Base-by-base conservation (phyloP, 169 alveolate genomes). In the Plasmodium vivax region DNA sequence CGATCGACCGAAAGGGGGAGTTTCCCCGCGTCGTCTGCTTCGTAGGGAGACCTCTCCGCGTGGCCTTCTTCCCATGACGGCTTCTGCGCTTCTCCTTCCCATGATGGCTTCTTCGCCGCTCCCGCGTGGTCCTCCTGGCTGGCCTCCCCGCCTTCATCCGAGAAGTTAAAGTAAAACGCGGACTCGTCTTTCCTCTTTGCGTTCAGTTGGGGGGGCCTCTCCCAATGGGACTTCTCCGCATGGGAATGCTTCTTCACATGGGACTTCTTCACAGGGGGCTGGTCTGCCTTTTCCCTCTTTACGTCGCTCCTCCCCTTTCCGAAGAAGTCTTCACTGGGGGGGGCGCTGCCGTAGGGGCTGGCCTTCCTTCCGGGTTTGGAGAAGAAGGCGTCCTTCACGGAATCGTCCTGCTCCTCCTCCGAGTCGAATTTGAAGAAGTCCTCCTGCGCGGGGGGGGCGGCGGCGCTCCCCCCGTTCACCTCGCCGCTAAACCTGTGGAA, bases 401-500 rank as follows among this genome's bases (percentile, higher is more conserved):
- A 62, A 62, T 62, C 30, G 30, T 16, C 36, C 75, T 12, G 75
- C 75, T 62, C 75, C 1, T 62, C 75, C 3, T 62, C 75, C 27
- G 75, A 62, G 38, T 62, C 75, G 75, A 62, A 62, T 62, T 62
- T 62, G 36, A 62, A 62, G 14, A 62, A 62, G 14, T 62, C 75
- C 34, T 19, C 75, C 75, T 62, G 58, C 1, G 58, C 10, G n/a
- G 58, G 58, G n/a, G 58, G 58, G 6, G 58, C 36, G 56, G 47
- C 27, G 12, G 14, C 27, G 32, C 71, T 73, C 47, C 30, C 82
- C 14, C 34, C 84, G 34, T 47, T 74, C 73, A 73, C 80, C 30
- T 79, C 82, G 68, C 38, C 73, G 23, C 45, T 75, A 45, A 85
- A 51, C 41, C 43, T 68, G 58, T 36, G 77, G 71, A 85, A 75